phyloP scores from a whole-genome alignment of 2,329 filamentous ascomycete genomes.

The Cryoendolithus antarcticus region DNA sequence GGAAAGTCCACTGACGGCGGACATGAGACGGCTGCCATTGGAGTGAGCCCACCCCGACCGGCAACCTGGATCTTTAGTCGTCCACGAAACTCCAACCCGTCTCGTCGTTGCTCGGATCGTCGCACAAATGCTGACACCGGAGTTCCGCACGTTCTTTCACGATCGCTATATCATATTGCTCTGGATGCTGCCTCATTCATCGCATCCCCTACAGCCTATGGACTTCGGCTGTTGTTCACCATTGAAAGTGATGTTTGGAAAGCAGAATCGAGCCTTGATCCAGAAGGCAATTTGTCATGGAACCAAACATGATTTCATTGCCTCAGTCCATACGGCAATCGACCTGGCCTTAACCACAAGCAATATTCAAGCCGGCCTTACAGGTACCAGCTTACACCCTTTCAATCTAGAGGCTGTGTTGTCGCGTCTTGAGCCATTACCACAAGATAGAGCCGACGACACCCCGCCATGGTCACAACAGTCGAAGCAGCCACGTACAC shows the following conservation, averaged over 20 bases:
- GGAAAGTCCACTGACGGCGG: too few relatives aligned
- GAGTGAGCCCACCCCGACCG: background rate
- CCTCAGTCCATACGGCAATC: conserved; percentile 10
- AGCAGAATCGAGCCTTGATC: conserved; percentile 19
- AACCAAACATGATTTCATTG: conserved; percentile 16
- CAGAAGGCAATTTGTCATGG: conserved; percentile 20
- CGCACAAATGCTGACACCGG: background rate
- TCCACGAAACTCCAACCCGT: background rate
- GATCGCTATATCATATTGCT: background rate
- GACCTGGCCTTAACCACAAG: conserved; percentile 14
- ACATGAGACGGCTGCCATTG: too few relatives aligned
- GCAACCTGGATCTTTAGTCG: background rate
- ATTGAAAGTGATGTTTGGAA: conserved; percentile 14
- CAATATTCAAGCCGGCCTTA: conserved; percentile 21
- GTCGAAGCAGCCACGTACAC: background rate
- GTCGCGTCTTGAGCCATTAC: conserved; percentile 18
- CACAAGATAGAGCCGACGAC: background rate
- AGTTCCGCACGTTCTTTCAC: background rate
- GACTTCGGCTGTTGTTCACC: background rate
- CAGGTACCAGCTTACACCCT: conserved; percentile 22
- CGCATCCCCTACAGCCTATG: background rate
- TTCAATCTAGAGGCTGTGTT: conserved; percentile 19
- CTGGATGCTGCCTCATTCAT: background rate
- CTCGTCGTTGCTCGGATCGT: background rate
- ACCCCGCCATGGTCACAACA: background rate